Conservation (phyloP, 2,329 filamentous ascomycete species). For the Fusarium floridanum region DNA sequence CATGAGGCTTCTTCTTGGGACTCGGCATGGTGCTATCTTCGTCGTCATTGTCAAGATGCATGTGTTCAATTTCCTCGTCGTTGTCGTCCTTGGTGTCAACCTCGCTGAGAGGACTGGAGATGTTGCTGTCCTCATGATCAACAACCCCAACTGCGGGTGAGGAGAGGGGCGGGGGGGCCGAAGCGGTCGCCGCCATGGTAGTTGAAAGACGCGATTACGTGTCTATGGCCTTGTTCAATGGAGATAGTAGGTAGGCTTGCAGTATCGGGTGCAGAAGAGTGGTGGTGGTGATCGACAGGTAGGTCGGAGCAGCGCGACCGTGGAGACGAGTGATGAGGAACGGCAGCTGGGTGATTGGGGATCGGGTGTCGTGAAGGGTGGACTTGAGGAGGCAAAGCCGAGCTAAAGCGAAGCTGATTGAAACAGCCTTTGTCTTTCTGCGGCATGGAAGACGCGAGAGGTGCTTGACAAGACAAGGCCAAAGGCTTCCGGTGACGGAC, state of each 20-base stretch:
- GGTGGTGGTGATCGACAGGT: conserved; percentile 24
- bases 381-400: conserved; percentile 2
- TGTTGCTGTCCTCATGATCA: conserved; percentile 74
- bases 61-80: conserved; percentile 75
- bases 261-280: conserved; percentile 11
- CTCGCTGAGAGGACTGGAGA: conserved; percentile 93
- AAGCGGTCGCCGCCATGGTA: conserved; percentile 67
- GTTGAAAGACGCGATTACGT: conserved; percentile 33
- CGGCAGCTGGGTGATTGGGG: conserved; percentile 24
- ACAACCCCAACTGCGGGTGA: conserved; percentile 53
- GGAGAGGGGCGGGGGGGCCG: conserved; percentile 63
- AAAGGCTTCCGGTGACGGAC: conserved; percentile 10
- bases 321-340: conserved; percentile 27
- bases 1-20: conserved; percentile 45
- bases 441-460: conserved; percentile 27
- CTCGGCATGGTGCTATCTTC: conserved; percentile 48
- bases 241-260: conserved; percentile 1
- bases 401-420: conserved; percentile 22
- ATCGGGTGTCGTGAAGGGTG: conserved; percentile 5
- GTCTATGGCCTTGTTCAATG: conserved; percentile 24
- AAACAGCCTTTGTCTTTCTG: conserved; percentile 3
- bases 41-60: conserved; percentile 59
- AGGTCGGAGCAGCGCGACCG: conserved; percentile 41
- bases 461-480: conserved; percentile 2
- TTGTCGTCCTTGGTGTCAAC: conserved; percentile 84